Conservation (phyloP, 768 basidiomycete species). For the Neoboletus magnificus region DNA sequence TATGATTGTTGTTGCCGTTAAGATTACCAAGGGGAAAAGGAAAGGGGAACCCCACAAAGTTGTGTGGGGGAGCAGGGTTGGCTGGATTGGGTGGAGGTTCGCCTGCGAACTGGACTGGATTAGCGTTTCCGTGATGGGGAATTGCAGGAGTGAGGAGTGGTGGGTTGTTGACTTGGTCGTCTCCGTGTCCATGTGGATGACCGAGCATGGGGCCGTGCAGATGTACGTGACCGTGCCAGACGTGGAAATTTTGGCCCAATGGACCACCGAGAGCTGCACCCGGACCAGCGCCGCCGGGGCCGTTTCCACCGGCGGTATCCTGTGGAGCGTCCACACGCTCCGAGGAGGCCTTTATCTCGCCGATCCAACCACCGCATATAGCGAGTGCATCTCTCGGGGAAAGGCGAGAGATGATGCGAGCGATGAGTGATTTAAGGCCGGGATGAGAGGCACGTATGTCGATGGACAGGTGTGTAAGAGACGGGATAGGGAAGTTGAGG, state of each 20-base stretch:
- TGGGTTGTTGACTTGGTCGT: constrained; percentile 4
- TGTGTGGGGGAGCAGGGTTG: constrained; percentile 1
- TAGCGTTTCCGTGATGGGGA: background rate
- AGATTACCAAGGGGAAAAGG: constrained; percentile 2
- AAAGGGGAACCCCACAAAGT: constrained; percentile 7
- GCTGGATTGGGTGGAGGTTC: background rate
- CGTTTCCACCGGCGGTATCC: background rate
- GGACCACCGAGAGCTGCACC: background rate
- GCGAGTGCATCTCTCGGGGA: constrained; percentile 31
- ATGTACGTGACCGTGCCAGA: constrained; percentile 3
- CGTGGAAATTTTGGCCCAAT: constrained; percentile 4
- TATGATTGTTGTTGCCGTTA: background rate
- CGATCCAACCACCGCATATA: constrained; percentile 31
- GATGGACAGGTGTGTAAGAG: constrained; percentile 50
- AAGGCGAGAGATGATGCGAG: constrained; percentile 22
- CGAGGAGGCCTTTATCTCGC: constrained; percentile 29
- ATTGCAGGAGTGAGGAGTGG: constrained; percentile 15
- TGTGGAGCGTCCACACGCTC: constrained; percentile 11
- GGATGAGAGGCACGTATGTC: constrained; percentile 41
- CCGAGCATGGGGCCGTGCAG: constrained; percentile 1
- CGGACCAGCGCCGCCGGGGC: background rate
- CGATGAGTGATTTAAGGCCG: constrained; percentile 14
- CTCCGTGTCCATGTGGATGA: background rate
- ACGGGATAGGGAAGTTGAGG: constrained; percentile 30
- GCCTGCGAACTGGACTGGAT: background rate